phyloP scores from a whole-genome alignment of 306 rosid species.

The Cicer pinnatifidum region DNA sequence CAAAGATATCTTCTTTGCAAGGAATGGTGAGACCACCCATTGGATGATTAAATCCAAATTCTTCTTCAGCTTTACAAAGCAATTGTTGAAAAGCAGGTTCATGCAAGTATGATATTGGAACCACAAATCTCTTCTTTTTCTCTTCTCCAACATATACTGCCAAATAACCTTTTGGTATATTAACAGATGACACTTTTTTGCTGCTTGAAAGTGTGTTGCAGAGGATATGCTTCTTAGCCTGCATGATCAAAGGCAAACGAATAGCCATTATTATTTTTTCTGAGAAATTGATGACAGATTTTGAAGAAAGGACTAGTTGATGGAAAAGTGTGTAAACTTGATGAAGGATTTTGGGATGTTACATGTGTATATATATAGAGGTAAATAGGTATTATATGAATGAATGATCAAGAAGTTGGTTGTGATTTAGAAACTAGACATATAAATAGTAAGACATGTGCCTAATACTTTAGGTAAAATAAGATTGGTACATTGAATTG shows the following conservation, averaged over 20 bases:
- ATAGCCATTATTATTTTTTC: neutral
- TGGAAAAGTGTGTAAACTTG: neutral
- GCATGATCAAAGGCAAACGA: slow-evolving; percentile 2
- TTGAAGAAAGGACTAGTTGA: slow-evolving; percentile 19
- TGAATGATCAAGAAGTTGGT: neutral
- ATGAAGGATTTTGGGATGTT: slow-evolving; percentile 21
- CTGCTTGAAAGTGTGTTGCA: neutral
- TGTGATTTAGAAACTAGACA: slow-evolving; percentile 6
- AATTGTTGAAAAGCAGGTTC: slow-evolving; percentile 75
- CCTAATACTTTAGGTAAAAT: slow-evolving; percentile 11
- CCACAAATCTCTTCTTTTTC: slow-evolving; percentile 68
- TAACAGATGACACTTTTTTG: slow-evolving; percentile 30
- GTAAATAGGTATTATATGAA: no score
- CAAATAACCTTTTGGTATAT: slow-evolving; percentile 86
- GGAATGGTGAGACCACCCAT: slow-evolving; percentile 90
- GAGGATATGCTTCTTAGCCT: slow-evolving; percentile 13
- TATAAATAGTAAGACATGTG: neutral
- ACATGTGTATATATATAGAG: neutral
- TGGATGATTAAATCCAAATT: slow-evolving; percentile 86
- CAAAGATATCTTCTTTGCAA: slow-evolving; percentile 78
- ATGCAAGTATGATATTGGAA: slow-evolving; percentile 81
- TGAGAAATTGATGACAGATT: neutral
- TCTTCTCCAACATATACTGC: slow-evolving; percentile 87
- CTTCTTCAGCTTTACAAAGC: slow-evolving; percentile 78
- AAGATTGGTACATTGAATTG: neutral